Conservation (phyloP, 129 eudicot species). For the Saussurea involucrata region DNA sequence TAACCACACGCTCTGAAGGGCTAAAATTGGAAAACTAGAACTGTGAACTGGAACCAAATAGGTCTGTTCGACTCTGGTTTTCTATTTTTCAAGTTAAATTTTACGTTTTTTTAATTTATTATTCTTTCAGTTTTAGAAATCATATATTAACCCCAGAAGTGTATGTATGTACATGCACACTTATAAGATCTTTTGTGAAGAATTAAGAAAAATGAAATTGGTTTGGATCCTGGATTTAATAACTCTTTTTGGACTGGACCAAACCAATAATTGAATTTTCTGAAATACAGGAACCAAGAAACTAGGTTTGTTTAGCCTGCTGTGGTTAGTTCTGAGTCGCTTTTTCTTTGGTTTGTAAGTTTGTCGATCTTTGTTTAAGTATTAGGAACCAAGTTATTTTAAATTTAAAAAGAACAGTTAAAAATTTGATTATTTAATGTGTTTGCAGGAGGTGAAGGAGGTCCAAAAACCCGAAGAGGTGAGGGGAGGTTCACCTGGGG, state of each 20-base stretch:
- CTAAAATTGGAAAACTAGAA: background rate
- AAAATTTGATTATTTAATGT: background rate
- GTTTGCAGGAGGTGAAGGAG: slow-evolving; percentile 46
- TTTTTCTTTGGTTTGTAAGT: background rate
- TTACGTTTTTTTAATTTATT: background rate
- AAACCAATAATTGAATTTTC: background rate
- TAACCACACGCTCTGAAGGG: background rate
- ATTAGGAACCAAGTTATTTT: background rate
- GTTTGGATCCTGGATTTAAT: background rate
- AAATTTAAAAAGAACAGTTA: no score
- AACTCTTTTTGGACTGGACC: background rate
- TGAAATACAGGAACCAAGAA: background rate
- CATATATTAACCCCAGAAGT: background rate
- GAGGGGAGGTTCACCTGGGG: slow-evolving; percentile 27
- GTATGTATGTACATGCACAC: background rate
- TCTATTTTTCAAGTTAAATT: background rate
- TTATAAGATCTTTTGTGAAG: background rate
- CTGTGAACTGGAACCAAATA: background rate
- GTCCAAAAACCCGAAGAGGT: slow-evolving; percentile 52
- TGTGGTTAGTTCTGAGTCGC: background rate
- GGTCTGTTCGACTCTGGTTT: background rate
- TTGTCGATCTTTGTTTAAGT: background rate
- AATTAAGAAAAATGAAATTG: background rate
- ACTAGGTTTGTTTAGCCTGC: background rate
- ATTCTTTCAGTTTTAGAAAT: background rate